phyloP scores from a whole-genome alignment of 2,329 filamentous ascomycete species.

The Macrophomina tecta region DNA sequence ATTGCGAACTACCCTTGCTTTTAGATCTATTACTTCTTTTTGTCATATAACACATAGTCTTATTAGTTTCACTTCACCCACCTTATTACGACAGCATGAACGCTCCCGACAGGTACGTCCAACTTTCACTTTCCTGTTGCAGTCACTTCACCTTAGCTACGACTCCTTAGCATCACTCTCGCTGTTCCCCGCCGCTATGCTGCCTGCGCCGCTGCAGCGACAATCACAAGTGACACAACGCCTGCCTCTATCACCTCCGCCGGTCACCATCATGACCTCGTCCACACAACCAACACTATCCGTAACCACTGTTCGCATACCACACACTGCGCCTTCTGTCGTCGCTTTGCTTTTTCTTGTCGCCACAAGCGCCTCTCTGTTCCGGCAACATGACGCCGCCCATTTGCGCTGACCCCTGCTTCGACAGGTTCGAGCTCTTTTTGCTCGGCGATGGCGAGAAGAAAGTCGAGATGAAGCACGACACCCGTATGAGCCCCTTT shows the following conservation, averaged over 20 bases:
- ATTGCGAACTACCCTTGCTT: background rate
- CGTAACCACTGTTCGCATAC: background rate
- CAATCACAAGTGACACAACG: background rate
- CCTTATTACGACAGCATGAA: slow-evolving; percentile 38
- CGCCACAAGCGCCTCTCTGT: background rate
- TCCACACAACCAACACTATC: background rate
- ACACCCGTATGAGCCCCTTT: slow-evolving; percentile 70
- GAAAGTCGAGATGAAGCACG: slow-evolving; percentile 87
- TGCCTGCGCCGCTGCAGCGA: background rate
- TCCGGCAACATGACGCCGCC: slow-evolving; percentile 24
- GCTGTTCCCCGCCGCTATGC: background rate
- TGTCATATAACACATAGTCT: slow-evolving; percentile 8
- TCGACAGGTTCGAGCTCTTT: slow-evolving; percentile 86
- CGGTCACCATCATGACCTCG: background rate
- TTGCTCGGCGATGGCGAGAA: slow-evolving; percentile 86
- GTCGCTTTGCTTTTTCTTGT: slow-evolving; percentile 7
- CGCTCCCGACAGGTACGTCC: slow-evolving; percentile 45
- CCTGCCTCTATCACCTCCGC: background rate
- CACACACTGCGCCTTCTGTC: background rate
- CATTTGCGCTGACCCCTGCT: slow-evolving; percentile 29
- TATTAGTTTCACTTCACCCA: background rate
- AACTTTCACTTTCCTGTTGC: slow-evolving; percentile 5
- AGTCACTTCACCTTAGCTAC: slow-evolving; percentile 12
- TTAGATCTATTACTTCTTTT: slow-evolving; percentile 11
- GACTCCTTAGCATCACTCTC: slow-evolving; percentile 24